These are phyloP conservation scores for Euphorbia tirucalli DNA, from an alignment of 345 rosid species.

Conservation along the genomic window DNA sequence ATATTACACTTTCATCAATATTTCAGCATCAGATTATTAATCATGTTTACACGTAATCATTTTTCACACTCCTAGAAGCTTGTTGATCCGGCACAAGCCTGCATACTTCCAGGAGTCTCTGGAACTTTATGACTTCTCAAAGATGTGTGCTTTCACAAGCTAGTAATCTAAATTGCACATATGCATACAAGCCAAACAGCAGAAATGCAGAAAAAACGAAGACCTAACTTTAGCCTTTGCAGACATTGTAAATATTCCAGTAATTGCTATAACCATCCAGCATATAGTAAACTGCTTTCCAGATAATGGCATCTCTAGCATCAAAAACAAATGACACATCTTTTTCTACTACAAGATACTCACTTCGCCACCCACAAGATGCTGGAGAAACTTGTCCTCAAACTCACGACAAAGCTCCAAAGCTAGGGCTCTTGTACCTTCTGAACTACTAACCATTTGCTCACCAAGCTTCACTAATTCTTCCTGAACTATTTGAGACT, in stretches of 20 bases:
- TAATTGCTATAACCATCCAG: neutral
- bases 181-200: neutral
- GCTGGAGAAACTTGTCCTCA: conserved; percentile 95
- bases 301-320: neutral
- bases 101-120: neutral
- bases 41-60: neutral
- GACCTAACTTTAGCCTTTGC: neutral
- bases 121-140: neutral
- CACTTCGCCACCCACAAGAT: conserved; percentile 89
- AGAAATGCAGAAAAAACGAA: neutral
- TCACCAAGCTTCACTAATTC: conserved; percentile 88
- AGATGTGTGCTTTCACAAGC: neutral
- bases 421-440: conserved; percentile 96
- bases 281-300: neutral
- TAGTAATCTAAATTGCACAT: neutral
- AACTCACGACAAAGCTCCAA: conserved; percentile 99
- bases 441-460: conserved; percentile 74
- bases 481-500: conserved; percentile 81
- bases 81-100: neutral
- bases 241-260: neutral
- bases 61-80: neutral
- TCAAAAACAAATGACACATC: neutral
- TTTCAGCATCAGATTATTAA: neutral
- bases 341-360: conserved; percentile 33
- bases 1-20: neutral